Evolutionary conservation across 192 early-diverging fungal species (phyloP).

Genomic region (Podila clonocystis): DNA sequence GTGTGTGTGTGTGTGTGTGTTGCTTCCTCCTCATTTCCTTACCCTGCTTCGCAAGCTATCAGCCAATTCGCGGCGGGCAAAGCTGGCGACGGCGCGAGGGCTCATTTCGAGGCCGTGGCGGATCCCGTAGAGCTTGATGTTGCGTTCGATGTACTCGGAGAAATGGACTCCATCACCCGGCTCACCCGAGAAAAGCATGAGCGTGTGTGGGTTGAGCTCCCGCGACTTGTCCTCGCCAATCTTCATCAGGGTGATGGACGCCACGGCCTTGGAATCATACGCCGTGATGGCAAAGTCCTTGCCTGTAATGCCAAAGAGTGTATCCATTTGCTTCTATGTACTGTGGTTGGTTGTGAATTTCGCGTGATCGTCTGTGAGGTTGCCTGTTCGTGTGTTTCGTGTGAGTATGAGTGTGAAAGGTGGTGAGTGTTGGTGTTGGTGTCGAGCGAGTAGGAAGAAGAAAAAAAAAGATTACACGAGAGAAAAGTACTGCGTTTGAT

Average conservation of each 20-base stretch:
- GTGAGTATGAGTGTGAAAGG: too few relatives aligned
- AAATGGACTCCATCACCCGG: slow-evolving; percentile 93
- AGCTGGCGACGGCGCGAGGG: slow-evolving; percentile 82
- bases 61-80: slow-evolving; percentile 87
- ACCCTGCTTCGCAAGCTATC: slow-evolving; percentile 84
- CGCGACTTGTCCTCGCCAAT: slow-evolving; percentile 91
- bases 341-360: background rate
- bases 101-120: slow-evolving; percentile 86
- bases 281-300: slow-evolving; percentile 94
- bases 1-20: too few relatives aligned
- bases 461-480: background rate
- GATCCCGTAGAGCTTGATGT: slow-evolving; percentile 90
- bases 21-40: background rate
- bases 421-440: too few relatives aligned
- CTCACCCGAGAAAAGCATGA: slow-evolving; percentile 91
- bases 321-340: slow-evolving; percentile 67
- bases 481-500: background rate
- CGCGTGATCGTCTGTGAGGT: background rate
- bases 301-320: slow-evolving; percentile 89
- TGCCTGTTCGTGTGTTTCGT: background rate
- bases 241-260: slow-evolving; percentile 94
- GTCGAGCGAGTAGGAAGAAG: background rate
- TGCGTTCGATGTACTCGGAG: slow-evolving; percentile 95
- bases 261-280: slow-evolving; percentile 77
- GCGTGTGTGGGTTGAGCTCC: slow-evolving; percentile 79